phyloP scores from a whole-genome alignment of 2,329 filamentous ascomycete genomes.

The Pyrenophora graminea region DNA sequence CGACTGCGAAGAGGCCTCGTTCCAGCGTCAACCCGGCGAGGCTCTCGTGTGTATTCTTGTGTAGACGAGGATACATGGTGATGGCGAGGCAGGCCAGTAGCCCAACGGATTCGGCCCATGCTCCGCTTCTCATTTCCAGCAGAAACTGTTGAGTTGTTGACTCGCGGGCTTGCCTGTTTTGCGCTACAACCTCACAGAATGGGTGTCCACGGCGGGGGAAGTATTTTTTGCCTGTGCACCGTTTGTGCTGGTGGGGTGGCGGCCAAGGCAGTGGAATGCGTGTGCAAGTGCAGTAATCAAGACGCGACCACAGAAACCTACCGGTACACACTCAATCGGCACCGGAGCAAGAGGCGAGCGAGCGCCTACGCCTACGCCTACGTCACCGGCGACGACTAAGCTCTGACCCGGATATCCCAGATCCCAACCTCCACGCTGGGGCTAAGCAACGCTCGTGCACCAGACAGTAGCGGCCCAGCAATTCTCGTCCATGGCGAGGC shows the following conservation, averaged over 20 bases:
- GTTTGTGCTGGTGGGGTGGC: neutral
- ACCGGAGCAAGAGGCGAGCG: neutral
- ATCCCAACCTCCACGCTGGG: slow-evolving; percentile 24
- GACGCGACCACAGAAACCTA: neutral
- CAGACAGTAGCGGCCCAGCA: slow-evolving; percentile 18
- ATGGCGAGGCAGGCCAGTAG: slow-evolving; percentile 7
- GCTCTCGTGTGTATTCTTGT: neutral
- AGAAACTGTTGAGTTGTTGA: slow-evolving; percentile 35
- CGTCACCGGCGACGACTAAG: slow-evolving; percentile 22
- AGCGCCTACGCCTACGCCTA: slow-evolving; percentile 6
- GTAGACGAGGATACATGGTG: slow-evolving; percentile 1
- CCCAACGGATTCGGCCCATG: slow-evolving; percentile 17
- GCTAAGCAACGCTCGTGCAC: slow-evolving; percentile 25
- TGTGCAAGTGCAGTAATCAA: neutral
- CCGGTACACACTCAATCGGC: neutral
- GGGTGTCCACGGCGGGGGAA: slow-evolving; percentile 5
- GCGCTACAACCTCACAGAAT: slow-evolving; percentile 14
- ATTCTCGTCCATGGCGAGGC: neutral
- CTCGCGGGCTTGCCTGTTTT: slow-evolving; percentile 20
- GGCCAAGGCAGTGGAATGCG: neutral
- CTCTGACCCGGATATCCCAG: slow-evolving; percentile 16
- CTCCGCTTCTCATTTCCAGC: slow-evolving; percentile 30
- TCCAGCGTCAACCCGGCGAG: slow-evolving; percentile 1
- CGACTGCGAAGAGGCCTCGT: neutral
- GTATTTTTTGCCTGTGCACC: neutral